Base-by-base conservation (phyloP, 768 basidiomycete species). In the Suillus brevipes region DNA sequence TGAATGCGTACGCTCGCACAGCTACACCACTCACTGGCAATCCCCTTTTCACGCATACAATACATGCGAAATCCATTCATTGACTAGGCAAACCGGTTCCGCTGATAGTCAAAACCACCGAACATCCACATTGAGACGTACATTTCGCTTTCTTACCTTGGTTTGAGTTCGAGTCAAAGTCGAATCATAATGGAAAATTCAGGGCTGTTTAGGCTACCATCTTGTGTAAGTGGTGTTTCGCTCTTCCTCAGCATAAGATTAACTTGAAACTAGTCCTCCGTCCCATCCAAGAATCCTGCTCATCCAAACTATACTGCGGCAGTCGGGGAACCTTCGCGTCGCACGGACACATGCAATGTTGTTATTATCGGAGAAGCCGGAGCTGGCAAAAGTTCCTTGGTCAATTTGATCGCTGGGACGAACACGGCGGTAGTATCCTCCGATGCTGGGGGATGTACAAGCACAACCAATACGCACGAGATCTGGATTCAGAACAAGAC, bases 371-470 rank as follows among this genome's bases (percentile, higher is more conserved):
- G 45, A 23, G 45, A 47, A 47, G 4, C n/a, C 0, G 45, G 45
- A 12, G 45, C 45, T 23, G 45, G 45, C 6, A 47, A 47, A 47
- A 47, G 45, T 23, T 47, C 45, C 20, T 45, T 60, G 14, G 45
- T 60, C 59, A 60, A 60, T 42, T 28, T 60, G 59, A 60, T 60
- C 59, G 20, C 42, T 31, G 69, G 60, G 2, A 69, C 9, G 73
- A 36, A 36, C 43, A 8, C 62, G 1, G 67, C 59, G 2, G 4
- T 9, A 3, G 28, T 14, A 25, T 60, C 59, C 12, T 40, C 8
- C 10, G 28, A 60, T 28, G 14, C 36, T 25, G 8, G 8, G 16
- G 59, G 38, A 34, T 60, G 59, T 40, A 43, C 59, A 43, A 16
- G 8, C 14, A 23, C 5, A 34, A 9, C 12, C 45, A 34, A 18